Evolutionary conservation across 2,329 filamentous ascomycete species (phyloP).

Genomic region (Penicillium brevicompactum): DNA sequence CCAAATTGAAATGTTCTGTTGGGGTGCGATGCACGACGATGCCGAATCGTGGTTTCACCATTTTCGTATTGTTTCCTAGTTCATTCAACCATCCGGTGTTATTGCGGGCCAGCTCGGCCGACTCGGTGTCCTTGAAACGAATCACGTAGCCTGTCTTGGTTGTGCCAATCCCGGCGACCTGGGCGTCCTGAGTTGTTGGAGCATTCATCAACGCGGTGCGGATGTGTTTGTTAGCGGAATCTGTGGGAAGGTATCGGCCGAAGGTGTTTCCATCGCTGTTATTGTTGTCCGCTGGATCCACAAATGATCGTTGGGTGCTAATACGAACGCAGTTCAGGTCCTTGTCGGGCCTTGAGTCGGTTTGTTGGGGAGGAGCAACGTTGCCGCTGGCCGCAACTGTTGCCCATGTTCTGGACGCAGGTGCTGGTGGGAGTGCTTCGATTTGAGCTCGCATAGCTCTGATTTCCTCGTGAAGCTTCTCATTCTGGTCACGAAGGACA

Average conservation of each 20-base stretch:
- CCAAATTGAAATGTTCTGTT: too few species aligned
- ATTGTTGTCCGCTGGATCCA: conserved; percentile 8
- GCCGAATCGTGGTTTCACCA: too few species aligned
- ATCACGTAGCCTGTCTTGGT: conserved; percentile 30
- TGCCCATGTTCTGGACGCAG: background rate
- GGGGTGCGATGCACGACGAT: too few species aligned
- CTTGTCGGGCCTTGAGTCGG: conserved; percentile 9
- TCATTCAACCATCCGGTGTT: conserved; percentile 27
- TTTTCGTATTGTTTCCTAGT: too few species aligned
- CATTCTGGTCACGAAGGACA: too few species aligned
- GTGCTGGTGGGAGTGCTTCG: background rate
- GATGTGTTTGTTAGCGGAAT: conserved; percentile 17
- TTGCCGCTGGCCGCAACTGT: conserved; percentile 2
- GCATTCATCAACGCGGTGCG: conserved; percentile 9
- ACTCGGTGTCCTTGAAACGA: conserved; percentile 22
- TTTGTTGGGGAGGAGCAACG: background rate
- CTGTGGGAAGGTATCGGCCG: conserved; percentile 9
- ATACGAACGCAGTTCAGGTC: conserved; percentile 18
- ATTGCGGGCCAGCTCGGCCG: conserved; percentile 18
- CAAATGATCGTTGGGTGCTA: conserved; percentile 12
- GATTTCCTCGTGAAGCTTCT: too few species aligned
- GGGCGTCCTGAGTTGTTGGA: too few species aligned
- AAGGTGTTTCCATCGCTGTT: conserved; percentile 10
- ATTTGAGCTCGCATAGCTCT: conserved; percentile 5
- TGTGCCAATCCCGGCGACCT: too few species aligned